Conservation (phyloP, 2,329 filamentous ascomycete species). For the Graphilbum ipis-grandicollis region DNA sequence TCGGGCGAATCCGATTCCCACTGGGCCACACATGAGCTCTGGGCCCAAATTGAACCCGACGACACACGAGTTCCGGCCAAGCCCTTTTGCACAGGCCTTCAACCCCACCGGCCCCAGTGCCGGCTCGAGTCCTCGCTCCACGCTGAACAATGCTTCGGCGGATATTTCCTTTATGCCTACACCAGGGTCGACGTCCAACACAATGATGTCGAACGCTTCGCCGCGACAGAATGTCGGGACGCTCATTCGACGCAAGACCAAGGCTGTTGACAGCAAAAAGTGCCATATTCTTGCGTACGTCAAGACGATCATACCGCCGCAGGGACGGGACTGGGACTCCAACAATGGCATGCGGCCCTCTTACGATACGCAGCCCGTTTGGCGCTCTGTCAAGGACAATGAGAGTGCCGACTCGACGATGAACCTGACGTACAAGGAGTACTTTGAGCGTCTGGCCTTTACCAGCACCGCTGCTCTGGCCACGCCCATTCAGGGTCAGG, state of each 20-base stretch:
- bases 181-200: slow-evolving; percentile 6
- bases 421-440: slow-evolving; percentile 53
- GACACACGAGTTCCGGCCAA: slow-evolving; percentile 70
- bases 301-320: slow-evolving; percentile 33
- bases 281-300: slow-evolving; percentile 36
- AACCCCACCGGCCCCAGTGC: slow-evolving; percentile 54
- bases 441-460: slow-evolving; percentile 52
- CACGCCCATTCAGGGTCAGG: slow-evolving; percentile 34
- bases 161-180: slow-evolving; percentile 4
- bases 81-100: slow-evolving; percentile 63
- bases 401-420: slow-evolving; percentile 52
- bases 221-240: background rate
- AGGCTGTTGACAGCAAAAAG: slow-evolving; percentile 55
- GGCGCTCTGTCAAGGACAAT: slow-evolving; percentile 59
- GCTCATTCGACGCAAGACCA: slow-evolving; percentile 53
- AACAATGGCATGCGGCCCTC: slow-evolving; percentile 75
- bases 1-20: slow-evolving; percentile 30
- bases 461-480: slow-evolving; percentile 33
- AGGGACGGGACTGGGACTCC: slow-evolving; percentile 45
- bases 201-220: slow-evolving; percentile 1
- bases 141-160: slow-evolving; percentile 27
- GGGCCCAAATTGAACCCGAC: slow-evolving; percentile 44
- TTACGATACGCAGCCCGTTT: slow-evolving; percentile 71
- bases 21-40: slow-evolving; percentile 24
- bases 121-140: slow-evolving; percentile 54